These are phyloP conservation scores for Macaranga tanarius DNA, from an alignment of 441 rosid species.

Conservation along the genomic window DNA sequence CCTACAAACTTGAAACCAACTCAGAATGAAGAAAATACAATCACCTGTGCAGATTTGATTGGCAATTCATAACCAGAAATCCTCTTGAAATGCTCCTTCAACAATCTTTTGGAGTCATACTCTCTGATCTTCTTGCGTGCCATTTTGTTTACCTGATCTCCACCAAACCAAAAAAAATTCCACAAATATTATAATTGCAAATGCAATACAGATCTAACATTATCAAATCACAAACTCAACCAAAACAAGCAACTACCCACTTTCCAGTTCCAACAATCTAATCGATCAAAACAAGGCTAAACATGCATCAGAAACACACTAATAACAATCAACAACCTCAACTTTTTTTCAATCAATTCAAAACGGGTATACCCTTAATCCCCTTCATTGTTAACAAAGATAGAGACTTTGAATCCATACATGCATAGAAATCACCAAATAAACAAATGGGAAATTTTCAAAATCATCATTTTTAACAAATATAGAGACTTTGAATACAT, in stretches of 20 bases:
- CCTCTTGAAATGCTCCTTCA: slow-evolving; percentile 84
- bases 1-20: background rate
- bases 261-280: slow-evolving; percentile 1
- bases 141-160: slow-evolving; percentile 40
- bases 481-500: too few relatives aligned
- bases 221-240: slow-evolving; percentile 12
- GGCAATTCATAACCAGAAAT: slow-evolving; percentile 61
- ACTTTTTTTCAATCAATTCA: background rate
- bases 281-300: background rate
- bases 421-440: background rate
- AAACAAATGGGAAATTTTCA: background rate
- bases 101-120: slow-evolving; percentile 89
- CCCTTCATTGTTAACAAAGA: background rate
- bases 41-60: slow-evolving; percentile 83
- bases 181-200: slow-evolving; percentile 1
- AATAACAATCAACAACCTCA: background rate
- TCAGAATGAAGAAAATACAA: background rate
- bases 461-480: background rate
- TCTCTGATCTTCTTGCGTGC: slow-evolving; percentile 99
- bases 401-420: background rate
- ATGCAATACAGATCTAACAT: slow-evolving; percentile 6
- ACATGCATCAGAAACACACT: slow-evolving; percentile 11
- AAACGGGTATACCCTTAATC: background rate
- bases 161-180: background rate
- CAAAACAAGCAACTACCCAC: background rate